Percentiles rank a stretch among this genome's conserved stretches.
Conservation (phyloP, 257 asterid species). For the Petunia axillaris region DNA sequence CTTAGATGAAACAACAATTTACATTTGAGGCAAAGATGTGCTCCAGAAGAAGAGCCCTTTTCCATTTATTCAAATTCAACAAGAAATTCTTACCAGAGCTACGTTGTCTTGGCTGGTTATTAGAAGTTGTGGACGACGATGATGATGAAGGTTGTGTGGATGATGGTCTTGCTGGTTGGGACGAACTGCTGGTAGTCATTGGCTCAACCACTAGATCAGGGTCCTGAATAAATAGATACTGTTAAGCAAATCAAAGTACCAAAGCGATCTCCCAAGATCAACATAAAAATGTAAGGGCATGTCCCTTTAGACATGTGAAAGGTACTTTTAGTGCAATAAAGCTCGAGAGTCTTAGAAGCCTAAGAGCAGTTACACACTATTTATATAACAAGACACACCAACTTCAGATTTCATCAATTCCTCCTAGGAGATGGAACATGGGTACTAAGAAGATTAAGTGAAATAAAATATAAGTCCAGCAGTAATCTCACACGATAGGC, state of each 20-base stretch:
- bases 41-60: background rate
- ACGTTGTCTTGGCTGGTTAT: slow-evolving; percentile 53
- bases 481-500: slow-evolving; percentile 8
- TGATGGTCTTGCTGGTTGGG: slow-evolving; percentile 66
- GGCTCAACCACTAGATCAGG: slow-evolving; percentile 83
- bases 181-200: slow-evolving; percentile 54
- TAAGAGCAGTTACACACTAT: slow-evolving; percentile 12
- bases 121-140: slow-evolving; percentile 39
- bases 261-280: slow-evolving; percentile 8
- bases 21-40: background rate
- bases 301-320: background rate
- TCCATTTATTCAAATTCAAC: background rate
- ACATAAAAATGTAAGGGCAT: background rate
- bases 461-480: background rate
- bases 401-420: background rate
- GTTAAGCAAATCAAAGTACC: background rate
- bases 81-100: slow-evolving; percentile 50
- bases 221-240: slow-evolving; percentile 52
- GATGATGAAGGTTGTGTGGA: slow-evolving; percentile 56
- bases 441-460: background rate
- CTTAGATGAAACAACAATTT: background rate
- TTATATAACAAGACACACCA: background rate
- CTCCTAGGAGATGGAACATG: background rate
- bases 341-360: background rate
- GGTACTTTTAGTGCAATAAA: background rate